phyloP scores from a whole-genome alignment of 2,329 filamentous ascomycete genomes.

The Monilinia fructicola region DNA sequence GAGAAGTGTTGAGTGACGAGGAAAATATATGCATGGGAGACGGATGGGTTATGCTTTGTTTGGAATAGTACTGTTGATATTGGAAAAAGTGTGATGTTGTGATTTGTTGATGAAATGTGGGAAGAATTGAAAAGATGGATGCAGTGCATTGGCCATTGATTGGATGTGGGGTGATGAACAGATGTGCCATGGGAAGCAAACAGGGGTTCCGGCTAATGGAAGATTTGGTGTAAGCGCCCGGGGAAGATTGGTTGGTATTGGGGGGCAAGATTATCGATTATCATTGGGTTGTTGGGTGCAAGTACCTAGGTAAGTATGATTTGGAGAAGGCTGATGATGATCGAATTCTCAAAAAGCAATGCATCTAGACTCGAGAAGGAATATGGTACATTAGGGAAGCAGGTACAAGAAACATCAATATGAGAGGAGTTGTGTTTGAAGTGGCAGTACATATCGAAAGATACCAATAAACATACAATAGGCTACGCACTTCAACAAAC shows the following conservation, averaged over 20 bases:
- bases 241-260: not conserved
- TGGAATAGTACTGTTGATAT: not conserved
- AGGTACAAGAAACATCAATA: conserved; percentile 7
- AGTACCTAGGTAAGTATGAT: too few relatives aligned
- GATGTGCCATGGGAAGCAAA: not conserved
- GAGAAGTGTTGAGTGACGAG: not conserved
- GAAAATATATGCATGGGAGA: not conserved
- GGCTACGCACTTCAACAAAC: too few relatives aligned
- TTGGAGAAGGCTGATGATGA: too few relatives aligned
- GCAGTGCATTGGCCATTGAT: conserved; percentile 10
- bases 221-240: conserved; percentile 15
- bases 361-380: not conserved
- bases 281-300: too few relatives aligned
- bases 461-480: not conserved
- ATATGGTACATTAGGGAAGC: conserved; percentile 4
- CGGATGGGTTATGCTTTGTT: not conserved
- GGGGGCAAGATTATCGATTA: too few relatives aligned
- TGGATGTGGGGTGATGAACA: not conserved
- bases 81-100: not conserved
- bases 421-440: not conserved
- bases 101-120: conserved; percentile 9
- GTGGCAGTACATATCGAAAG: not conserved
- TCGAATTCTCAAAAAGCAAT: not conserved
- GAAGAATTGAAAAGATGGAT: not conserved
- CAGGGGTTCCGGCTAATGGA: conserved; percentile 15